Conservation (phyloP, 2,329 filamentous ascomycete genomes). For the Orbilia blumenaviensis region DNA sequence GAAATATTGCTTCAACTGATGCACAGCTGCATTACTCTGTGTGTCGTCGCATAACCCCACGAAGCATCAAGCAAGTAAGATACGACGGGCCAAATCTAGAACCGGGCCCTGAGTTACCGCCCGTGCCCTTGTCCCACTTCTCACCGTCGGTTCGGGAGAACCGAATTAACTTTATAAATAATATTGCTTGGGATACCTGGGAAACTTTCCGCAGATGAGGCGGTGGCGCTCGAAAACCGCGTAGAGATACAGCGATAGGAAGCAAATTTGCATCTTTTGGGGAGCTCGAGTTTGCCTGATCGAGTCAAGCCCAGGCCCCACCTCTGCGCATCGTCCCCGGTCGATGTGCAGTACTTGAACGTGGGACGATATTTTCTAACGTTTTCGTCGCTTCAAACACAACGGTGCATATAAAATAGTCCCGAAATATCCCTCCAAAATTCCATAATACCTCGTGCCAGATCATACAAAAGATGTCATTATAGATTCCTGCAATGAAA, state of each 20-base stretch:
- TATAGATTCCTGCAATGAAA: constrained; percentile 8
- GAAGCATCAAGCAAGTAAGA: constrained; percentile 9
- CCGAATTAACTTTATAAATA: constrained; percentile 24
- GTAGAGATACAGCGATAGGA: constrained; percentile 12
- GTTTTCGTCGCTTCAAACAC: constrained; percentile 12
- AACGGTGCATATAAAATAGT: constrained; percentile 36
- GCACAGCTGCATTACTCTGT: constrained; percentile 20
- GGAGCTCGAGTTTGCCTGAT: constrained; percentile 47
- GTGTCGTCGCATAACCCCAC: constrained; percentile 27
- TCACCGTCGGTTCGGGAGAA: not conserved
- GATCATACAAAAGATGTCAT: constrained; percentile 22
- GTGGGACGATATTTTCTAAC: constrained; percentile 28
- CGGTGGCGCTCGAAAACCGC: constrained; percentile 19
- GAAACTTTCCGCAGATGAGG: constrained; percentile 7
- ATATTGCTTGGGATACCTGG: constrained; percentile 15
- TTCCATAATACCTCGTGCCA: constrained; percentile 1
- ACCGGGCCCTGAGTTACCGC: not conserved
- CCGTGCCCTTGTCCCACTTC: not conserved
- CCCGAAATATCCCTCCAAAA: constrained; percentile 30
- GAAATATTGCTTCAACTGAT: constrained; percentile 35
- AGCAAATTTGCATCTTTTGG: constrained; percentile 32
- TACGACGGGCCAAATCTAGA: constrained; percentile 13
- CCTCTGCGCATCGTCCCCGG: constrained; percentile 10
- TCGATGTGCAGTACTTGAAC: constrained; percentile 24
- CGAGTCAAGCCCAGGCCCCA: constrained; percentile 22